A percentile compares a stretch with the other conserved stretches of the same genome.
Conservation (phyloP, 2,329 filamentous ascomycete species). For the Helicocarpus griseus region DNA sequence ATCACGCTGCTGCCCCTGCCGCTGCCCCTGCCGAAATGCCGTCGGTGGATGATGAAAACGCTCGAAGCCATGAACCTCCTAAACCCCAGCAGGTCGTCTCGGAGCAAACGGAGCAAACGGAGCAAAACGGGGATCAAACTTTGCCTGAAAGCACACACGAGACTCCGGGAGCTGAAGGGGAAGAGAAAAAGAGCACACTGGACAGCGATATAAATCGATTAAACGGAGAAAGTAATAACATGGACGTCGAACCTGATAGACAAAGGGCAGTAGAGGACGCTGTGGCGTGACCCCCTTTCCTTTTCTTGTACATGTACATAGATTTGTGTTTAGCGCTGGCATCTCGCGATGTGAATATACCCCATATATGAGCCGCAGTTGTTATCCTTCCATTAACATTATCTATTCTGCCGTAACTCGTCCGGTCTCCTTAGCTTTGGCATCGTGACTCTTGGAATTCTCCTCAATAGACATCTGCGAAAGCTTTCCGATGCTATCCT, state of each 20-base stretch:
- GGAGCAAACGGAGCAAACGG: neutral
- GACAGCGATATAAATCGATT: conserved; percentile 24
- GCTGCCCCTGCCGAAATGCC: conserved; percentile 18
- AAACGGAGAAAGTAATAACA: conserved; percentile 43
- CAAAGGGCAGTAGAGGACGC: conserved; percentile 1
- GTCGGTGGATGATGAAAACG: conserved; percentile 2
- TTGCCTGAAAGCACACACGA: neutral
- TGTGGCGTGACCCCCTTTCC: neutral
- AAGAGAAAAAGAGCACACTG: neutral
- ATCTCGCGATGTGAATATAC: neutral
- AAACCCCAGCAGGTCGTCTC: too few relatives aligned
- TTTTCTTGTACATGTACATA: neutral
- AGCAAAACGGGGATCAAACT: too few relatives aligned
- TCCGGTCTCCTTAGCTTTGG: conserved; percentile 6
- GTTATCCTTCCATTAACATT: neutral
- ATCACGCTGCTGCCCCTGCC: too few relatives aligned
- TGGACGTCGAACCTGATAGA: conserved; percentile 49
- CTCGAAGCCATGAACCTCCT: neutral
- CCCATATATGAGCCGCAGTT: neutral
- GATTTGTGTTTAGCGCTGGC: neutral
- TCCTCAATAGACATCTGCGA: conserved; percentile 35
- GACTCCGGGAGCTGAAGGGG: neutral
- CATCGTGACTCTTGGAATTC: conserved; percentile 16
- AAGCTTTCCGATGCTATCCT: conserved; percentile 30
- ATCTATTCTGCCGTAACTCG: neutral